A percentile compares a stretch with the other conserved stretches of the same genome.
phyloP scores from a whole-genome alignment of 306 rosid genomes.

The Geum urbanum region DNA sequence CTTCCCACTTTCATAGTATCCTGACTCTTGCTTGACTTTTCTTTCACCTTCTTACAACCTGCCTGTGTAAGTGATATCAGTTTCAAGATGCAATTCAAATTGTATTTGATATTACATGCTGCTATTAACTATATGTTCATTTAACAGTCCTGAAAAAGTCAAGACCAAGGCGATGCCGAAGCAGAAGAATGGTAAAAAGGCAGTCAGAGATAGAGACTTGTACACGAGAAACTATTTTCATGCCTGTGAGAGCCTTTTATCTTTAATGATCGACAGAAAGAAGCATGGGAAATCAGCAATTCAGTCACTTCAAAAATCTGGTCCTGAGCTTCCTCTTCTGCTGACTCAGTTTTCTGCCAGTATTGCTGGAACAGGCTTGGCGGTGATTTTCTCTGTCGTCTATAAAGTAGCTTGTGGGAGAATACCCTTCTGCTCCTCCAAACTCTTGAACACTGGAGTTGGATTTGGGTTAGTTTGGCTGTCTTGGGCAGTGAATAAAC shows the following conservation, averaged over 20 bases:
- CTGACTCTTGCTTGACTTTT: background rate
- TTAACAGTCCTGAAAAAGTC: constrained; percentile 65
- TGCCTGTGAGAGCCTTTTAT: constrained; percentile 80
- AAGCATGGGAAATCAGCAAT: constrained; percentile 41
- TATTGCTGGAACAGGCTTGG: constrained; percentile 81
- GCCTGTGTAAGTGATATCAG: background rate
- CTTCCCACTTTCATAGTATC: constrained; percentile 5
- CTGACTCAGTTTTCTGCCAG: constrained; percentile 65
- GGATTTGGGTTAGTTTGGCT: constrained; percentile 83
- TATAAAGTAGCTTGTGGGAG: constrained; percentile 55
- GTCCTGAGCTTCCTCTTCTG: constrained; percentile 77
- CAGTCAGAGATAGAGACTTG: constrained; percentile 52
- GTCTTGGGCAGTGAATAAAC: constrained; percentile 61
- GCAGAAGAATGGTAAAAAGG: constrained; percentile 49
- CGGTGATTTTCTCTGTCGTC: constrained; percentile 60
- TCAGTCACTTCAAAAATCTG: constrained; percentile 56
- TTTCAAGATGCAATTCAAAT: background rate
- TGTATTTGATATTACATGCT: background rate
- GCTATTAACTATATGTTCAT: constrained; percentile 16
- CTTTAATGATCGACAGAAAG: constrained; percentile 51
- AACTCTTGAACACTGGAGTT: constrained; percentile 50
- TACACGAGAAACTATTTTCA: constrained; percentile 63
- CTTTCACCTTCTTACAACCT: background rate
- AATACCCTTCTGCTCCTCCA: constrained; percentile 49
- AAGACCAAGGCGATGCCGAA: constrained; percentile 52